A percentile compares a stretch with the other conserved stretches of the same genome.
Evolutionary conservation across 495 filamentous ascomycete genomes (phyloP).

Genomic region (Pseudomonodictys pantanalensis): DNA sequence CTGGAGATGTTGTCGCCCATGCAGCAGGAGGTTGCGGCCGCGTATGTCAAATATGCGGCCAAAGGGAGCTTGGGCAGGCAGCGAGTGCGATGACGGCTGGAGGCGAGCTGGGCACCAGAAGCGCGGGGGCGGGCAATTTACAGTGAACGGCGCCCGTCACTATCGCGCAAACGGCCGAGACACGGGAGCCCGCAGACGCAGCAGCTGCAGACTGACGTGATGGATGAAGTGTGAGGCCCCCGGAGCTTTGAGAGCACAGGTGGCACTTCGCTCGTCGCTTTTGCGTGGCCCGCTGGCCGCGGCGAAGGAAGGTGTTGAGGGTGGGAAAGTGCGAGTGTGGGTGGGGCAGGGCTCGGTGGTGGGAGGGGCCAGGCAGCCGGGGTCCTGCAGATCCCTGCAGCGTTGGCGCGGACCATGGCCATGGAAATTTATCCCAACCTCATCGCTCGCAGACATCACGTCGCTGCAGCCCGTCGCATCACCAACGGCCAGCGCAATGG

Average conservation of each 20-base stretch:
- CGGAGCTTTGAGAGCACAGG: no score
- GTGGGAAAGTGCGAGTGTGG: not conserved
- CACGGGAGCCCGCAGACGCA: no score
- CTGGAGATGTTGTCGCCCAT: conserved; percentile 24
- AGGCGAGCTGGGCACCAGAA: not conserved
- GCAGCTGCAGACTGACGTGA: no score
- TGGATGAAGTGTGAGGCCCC: no score
- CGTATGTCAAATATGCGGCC: not conserved
- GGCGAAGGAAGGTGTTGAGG: not conserved
- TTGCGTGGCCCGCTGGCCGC: no score
- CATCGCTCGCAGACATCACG: not conserved
- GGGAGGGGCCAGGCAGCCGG: not conserved
- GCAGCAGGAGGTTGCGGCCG: conserved; percentile 4
- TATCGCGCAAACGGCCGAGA: no score
- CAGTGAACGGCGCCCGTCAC: no score
- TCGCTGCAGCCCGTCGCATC: not conserved
- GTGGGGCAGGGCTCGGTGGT: not conserved
- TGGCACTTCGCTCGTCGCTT: no score
- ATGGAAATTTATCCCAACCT: not conserved
- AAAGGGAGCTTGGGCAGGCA: not conserved
- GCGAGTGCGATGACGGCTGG: not conserved
- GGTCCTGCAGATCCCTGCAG: not conserved
- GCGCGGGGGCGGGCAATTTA: no score
- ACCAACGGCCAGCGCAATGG: conserved; percentile 23
- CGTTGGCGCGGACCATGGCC: not conserved